A percentile compares a stretch with the other conserved stretches of the same genome.
Evolutionary conservation across 768 basidiomycete species (phyloP).

Genomic region (Pisolithus microcarpus): DNA sequence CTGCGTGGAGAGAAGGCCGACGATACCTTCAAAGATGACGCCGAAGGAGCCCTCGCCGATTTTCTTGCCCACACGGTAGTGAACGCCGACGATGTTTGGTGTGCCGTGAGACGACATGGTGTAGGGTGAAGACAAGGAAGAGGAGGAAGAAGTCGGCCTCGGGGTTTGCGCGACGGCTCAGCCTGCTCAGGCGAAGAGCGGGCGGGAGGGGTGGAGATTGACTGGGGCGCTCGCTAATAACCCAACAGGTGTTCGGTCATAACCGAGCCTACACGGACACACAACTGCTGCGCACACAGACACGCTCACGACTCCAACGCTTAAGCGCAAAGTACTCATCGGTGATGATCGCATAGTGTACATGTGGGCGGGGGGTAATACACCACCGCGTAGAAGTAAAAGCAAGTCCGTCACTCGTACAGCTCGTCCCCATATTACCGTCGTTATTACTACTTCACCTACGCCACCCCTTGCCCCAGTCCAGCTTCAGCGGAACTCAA

Average conservation of each 20-base stretch:
- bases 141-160: slow-evolving; percentile 6
- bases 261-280: no score
- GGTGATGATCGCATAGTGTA: no score
- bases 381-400: no score
- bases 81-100: slow-evolving; percentile 85
- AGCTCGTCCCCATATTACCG: neutral
- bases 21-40: slow-evolving; percentile 84
- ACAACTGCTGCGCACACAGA: no score
- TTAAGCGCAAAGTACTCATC: no score
- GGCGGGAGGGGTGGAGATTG: slow-evolving; percentile 42
- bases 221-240: neutral
- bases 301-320: no score
- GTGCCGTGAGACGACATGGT: slow-evolving; percentile 48
- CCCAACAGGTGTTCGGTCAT: slow-evolving; percentile 16
- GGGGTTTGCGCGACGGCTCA: neutral
- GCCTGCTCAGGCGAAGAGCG: slow-evolving; percentile 39
- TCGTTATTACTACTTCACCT: neutral
- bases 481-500: slow-evolving; percentile 71
- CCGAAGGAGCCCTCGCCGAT: slow-evolving; percentile 99
- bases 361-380: no score
- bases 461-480: slow-evolving; percentile 1
- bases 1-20: slow-evolving; percentile 1
- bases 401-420: no score
- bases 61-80: slow-evolving; percentile 97
- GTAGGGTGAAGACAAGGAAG: slow-evolving; percentile 5